Evolutionary conservation across 257 asterid species (phyloP).

Genomic region (Ehretia macrophylla): DNA sequence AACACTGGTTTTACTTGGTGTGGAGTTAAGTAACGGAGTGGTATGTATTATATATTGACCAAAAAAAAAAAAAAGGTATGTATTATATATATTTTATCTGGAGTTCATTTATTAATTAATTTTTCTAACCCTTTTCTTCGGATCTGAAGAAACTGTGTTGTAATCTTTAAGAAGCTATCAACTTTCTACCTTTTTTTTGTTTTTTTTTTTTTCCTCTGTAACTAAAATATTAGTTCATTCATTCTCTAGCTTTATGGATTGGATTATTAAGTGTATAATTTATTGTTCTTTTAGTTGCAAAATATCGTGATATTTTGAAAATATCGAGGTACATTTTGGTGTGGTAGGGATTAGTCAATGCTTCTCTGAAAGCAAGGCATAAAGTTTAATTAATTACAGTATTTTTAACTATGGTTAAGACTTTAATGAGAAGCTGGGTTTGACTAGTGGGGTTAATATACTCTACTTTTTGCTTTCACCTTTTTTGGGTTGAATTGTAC

Average conservation of each 20-base stretch:
- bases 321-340: constrained; percentile 37
- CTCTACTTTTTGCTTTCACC: not conserved
- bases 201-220: not conserved
- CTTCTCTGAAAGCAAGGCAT: constrained; percentile 48
- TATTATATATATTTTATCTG: not conserved
- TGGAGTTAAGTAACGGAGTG: too few species aligned
- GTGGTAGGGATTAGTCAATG: constrained; percentile 50
- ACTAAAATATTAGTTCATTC: constrained; percentile 40
- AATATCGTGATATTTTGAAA: constrained; percentile 27
- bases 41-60: too few species aligned
- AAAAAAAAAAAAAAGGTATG: too few species aligned
- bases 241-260: constrained; percentile 53
- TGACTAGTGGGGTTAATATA: constrained; percentile 2
- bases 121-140: constrained; percentile 65
- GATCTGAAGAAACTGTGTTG: constrained; percentile 73
- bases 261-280: constrained; percentile 29
- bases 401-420: constrained; percentile 6
- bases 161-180: constrained; percentile 48
- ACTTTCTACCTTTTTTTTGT: not conserved
- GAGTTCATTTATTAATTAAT: not conserved
- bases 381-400: constrained; percentile 4
- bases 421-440: not conserved
- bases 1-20: too few species aligned
- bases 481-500: too few species aligned
- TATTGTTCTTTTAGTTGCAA: constrained; percentile 22